Percentiles rank a stretch among this genome's conserved stretches.
These are phyloP conservation scores for Phytophthora fragariaefolia DNA, from an alignment of 352 stramenopile species.

Conservation along the genomic window DNA sequence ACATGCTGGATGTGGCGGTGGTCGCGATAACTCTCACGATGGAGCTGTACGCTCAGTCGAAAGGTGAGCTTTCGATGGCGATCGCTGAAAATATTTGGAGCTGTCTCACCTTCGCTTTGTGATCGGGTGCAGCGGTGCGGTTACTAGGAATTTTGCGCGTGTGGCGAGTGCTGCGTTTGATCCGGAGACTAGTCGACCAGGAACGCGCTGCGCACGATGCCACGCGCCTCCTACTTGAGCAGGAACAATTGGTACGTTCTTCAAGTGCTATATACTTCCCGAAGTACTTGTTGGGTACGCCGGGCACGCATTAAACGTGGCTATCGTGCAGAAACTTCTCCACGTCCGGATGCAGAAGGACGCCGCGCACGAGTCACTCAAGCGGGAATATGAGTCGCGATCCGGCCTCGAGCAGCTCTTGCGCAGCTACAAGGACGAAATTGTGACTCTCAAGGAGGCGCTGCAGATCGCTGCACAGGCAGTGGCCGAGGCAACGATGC, in stretches of 20 bases:
- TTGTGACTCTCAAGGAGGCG: conserved; percentile 76
- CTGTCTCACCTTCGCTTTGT: conserved; percentile 7
- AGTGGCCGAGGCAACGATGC: conserved; percentile 51
- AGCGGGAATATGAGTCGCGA: conserved; percentile 65
- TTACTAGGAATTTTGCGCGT: conserved; percentile 61
- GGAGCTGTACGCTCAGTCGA: conserved; percentile 61
- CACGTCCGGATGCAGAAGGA: conserved; percentile 55
- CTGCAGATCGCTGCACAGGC: conserved; percentile 72
- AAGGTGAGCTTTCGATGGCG: conserved; percentile 40
- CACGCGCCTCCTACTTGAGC: conserved; percentile 47
- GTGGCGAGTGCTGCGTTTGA: conserved; percentile 68
- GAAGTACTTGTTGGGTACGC: not conserved
- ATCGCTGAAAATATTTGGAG: not conserved
- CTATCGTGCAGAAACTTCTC: conserved; percentile 41
- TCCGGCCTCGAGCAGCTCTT: conserved; percentile 55
- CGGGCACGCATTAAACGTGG: conserved; percentile 4
- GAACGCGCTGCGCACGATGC: conserved; percentile 52
- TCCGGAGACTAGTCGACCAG: conserved; percentile 53
- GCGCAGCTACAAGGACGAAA: conserved; percentile 76
- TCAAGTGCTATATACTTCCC: not conserved
- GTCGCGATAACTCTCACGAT: conserved; percentile 38
- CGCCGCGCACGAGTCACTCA: conserved; percentile 59
- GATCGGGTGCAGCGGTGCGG: conserved; percentile 37
- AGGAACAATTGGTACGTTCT: conserved; percentile 52
- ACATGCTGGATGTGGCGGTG: conserved; percentile 53